Evolutionary conservation across 2,329 filamentous ascomycete species (phyloP).

Genomic region (Arthrinium phaeospermum): DNA sequence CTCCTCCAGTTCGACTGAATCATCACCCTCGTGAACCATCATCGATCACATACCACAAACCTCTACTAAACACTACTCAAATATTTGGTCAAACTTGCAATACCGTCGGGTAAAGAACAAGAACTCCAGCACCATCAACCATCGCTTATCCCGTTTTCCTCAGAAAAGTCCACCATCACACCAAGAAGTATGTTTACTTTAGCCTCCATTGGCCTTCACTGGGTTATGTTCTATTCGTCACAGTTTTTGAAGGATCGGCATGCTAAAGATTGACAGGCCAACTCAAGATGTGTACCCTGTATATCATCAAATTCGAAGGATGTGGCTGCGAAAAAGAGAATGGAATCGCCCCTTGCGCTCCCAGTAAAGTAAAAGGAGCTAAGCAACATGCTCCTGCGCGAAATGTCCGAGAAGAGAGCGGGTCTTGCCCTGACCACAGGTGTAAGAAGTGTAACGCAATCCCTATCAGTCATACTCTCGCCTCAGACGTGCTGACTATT

Average conservation of each 20-base stretch:
- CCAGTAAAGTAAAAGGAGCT: too few relatives aligned
- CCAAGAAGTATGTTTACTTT: neutral
- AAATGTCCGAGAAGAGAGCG: neutral
- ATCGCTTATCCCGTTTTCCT: neutral
- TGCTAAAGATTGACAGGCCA: neutral
- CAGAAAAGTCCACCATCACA: neutral
- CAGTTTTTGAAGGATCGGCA: neutral
- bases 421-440: neutral
- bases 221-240: neutral
- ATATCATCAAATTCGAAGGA: neutral
- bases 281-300: neutral
- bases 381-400: too few relatives aligned
- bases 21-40: neutral
- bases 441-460: neutral
- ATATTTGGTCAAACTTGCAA: neutral
- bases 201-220: neutral
- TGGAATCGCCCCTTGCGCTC: neutral
- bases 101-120: neutral
- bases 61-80: neutral
- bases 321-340: neutral
- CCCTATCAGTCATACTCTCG: neutral
- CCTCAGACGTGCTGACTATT: neutral
- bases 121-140: neutral
- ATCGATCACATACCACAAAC: neutral
- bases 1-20: neutral